A percentile compares a stretch with the other conserved stretches of the same genome.
phyloP scores from a whole-genome alignment of 306 rosid species.

The Medicago arabica region DNA sequence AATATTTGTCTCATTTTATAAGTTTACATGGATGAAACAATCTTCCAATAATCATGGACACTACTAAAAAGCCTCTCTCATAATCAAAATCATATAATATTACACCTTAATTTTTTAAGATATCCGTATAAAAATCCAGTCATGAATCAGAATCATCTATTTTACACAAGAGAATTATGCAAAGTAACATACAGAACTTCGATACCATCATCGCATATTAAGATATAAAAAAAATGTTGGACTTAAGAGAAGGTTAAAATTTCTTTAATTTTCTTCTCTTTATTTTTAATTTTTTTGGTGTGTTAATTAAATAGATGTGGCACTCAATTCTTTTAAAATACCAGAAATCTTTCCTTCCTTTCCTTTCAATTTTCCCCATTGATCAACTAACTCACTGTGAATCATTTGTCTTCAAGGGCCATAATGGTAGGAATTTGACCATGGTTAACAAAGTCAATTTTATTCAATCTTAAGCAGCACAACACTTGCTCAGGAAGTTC shows the following conservation, averaged over 20 bases:
- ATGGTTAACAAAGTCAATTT: conserved; percentile 75
- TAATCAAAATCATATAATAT: too few species aligned
- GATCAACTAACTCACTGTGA: not conserved
- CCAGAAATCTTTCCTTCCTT: not conserved
- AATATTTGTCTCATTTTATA: too few species aligned
- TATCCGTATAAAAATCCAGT: not conserved
- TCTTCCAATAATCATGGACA: not conserved
- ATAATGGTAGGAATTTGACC: conserved; percentile 89
- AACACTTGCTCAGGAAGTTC: conserved; percentile 89
- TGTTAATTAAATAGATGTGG: conserved; percentile 7
- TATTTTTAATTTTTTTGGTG: not conserved
- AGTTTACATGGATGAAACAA: too few species aligned
- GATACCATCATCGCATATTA: conserved; percentile 7
- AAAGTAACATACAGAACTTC: not conserved
- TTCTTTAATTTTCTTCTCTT: conserved; percentile 6
- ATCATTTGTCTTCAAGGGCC: conserved; percentile 48
- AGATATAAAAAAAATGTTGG: conserved; percentile 1
- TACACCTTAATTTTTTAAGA: not conserved
- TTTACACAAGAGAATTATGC: not conserved
- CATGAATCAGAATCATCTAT: conserved; percentile 5
- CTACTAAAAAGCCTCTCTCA: not conserved
- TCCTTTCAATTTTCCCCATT: not conserved
- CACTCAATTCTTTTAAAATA: conserved; percentile 13
- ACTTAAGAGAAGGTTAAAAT: conserved; percentile 2
- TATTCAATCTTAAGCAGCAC: conserved; percentile 81